These are phyloP conservation scores for Cladosporium sp. DNA, from an alignment of 2,329 filamentous ascomycete genomes.

Conservation along the genomic window DNA sequence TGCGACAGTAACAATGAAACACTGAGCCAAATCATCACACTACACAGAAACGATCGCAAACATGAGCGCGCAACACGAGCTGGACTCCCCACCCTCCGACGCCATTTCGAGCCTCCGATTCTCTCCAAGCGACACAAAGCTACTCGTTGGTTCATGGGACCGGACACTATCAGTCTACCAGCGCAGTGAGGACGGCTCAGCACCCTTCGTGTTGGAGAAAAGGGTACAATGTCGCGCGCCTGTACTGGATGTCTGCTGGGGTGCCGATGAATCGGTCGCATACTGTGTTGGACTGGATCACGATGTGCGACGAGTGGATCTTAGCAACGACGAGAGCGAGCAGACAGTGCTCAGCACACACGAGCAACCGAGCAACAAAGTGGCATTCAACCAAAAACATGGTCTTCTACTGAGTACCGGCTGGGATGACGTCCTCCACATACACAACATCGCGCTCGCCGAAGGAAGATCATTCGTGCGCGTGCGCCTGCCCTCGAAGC, in stretches of 20 bases:
- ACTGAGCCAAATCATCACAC: background rate
- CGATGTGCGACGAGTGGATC: slow-evolving; percentile 74
- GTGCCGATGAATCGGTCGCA: slow-evolving; percentile 74
- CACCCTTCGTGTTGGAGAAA: slow-evolving; percentile 47
- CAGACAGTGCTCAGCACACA: slow-evolving; percentile 79
- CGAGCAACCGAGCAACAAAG: slow-evolving; percentile 70
- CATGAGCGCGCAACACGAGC: slow-evolving; percentile 52
- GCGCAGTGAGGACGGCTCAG: slow-evolving; percentile 48
- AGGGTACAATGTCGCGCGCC: slow-evolving; percentile 69
- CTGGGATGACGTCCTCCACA: slow-evolving; percentile 89
- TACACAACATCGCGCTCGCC: slow-evolving; percentile 63
- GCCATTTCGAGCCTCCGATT: slow-evolving; percentile 86
- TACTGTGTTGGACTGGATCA: slow-evolving; percentile 87
- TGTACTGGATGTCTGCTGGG: slow-evolving; percentile 90
- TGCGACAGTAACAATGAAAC: background rate
- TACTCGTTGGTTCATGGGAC: slow-evolving; percentile 96
- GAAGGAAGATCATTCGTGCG: slow-evolving; percentile 26
- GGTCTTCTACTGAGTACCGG: slow-evolving; percentile 83
- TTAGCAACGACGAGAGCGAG: slow-evolving; percentile 62
- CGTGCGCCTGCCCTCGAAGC: slow-evolving; percentile 78
- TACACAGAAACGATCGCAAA: background rate
- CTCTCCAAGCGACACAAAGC: slow-evolving; percentile 73
- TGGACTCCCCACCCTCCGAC: slow-evolving; percentile 79
- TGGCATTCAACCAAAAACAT: slow-evolving; percentile 78
- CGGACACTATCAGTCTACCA: slow-evolving; percentile 82